phyloP scores from a whole-genome alignment of 805 yeast genomes.

The Yarrowia sp. region DNA sequence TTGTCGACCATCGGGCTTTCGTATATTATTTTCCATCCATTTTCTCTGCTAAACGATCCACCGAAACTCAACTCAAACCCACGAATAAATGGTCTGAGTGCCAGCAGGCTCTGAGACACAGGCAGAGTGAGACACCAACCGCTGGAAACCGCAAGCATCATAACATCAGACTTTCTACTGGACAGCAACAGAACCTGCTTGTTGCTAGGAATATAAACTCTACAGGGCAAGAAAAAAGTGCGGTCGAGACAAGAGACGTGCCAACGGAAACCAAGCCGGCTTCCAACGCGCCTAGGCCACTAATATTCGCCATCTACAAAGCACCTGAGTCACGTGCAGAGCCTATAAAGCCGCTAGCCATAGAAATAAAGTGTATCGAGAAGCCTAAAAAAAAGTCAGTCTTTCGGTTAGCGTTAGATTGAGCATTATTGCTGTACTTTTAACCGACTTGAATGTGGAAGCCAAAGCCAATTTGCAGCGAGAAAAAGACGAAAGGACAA shows the following conservation, averaged over 20 bases:
- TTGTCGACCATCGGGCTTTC: no score
- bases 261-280: neutral
- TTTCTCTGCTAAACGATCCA: neutral
- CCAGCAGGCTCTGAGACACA: neutral
- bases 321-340: neutral
- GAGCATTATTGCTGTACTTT: neutral
- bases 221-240: no score
- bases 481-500: neutral
- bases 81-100: slow-evolving; percentile 4
- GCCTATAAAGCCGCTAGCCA: neutral
- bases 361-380: neutral
- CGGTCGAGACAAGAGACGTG: no score
- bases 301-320: neutral
- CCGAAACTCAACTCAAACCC: slow-evolving; percentile 15
- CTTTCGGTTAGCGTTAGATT: neutral
- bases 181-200: no score
- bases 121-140: neutral
- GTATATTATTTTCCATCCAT: neutral
- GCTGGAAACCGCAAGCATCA: neutral
- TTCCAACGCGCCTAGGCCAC: neutral
- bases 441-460: no score
- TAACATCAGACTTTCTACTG: neutral
- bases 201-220: no score
- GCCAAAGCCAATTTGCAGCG: no score
- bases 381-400: neutral